Conservation (phyloP, 106 monocot genomes). For the Posidonia australis region DNA sequence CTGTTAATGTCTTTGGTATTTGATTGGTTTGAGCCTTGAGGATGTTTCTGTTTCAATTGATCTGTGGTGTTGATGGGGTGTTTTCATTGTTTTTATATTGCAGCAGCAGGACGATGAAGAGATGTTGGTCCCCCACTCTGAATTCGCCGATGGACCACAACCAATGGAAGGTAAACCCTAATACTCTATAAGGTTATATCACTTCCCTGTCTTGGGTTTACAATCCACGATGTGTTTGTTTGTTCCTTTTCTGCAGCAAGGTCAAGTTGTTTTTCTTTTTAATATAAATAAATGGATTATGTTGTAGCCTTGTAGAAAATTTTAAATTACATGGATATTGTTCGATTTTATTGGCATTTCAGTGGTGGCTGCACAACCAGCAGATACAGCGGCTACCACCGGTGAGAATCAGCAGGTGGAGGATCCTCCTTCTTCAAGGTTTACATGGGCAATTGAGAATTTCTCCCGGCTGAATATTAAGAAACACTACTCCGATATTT, state of each 20-base stretch:
- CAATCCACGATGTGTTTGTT: not conserved
- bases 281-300: not conserved
- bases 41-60: constrained; percentile 3
- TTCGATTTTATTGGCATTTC: not conserved
- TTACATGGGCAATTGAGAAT: constrained; percentile 91
- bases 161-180: constrained; percentile 29
- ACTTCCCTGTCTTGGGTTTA: not conserved
- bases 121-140: constrained; percentile 54
- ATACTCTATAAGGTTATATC: not conserved
- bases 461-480: constrained; percentile 79
- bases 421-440: constrained; percentile 65
- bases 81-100: constrained; percentile 3
- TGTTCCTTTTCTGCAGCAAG: not conserved
- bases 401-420: constrained; percentile 76
- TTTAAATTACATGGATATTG: not conserved
- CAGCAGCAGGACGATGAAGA: constrained; percentile 60
- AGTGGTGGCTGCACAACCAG: constrained; percentile 33
- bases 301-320: not conserved
- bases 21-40: constrained; percentile 8
- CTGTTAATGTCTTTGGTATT: not conserved
- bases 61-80: not conserved
- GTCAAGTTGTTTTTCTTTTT: no score
- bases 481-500: constrained; percentile 87
- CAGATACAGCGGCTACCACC: constrained; percentile 24
- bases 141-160: constrained; percentile 39